Conservation (phyloP, 2,329 filamentous ascomycete species). For the Akanthomyces uredinophilus region DNA sequence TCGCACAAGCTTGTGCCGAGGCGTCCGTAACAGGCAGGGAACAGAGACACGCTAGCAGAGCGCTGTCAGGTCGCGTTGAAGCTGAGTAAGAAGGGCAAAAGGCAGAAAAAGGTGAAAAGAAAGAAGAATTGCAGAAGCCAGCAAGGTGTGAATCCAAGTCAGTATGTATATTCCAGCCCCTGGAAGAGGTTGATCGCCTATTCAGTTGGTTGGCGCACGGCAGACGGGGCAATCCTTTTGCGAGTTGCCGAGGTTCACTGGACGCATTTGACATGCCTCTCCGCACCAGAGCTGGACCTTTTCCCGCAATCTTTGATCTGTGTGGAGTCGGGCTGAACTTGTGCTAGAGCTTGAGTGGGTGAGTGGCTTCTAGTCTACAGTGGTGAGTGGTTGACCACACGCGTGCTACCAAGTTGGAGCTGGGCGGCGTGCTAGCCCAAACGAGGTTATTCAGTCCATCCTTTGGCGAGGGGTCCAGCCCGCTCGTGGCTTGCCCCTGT, state of each 20-base stretch:
- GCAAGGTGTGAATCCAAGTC: background rate
- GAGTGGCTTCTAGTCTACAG: too few relatives aligned
- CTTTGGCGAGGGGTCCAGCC: too few relatives aligned
- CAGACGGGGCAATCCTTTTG: background rate
- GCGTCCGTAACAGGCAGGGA: background rate
- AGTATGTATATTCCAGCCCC: background rate
- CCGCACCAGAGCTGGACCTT: too few relatives aligned
- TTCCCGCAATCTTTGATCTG: too few relatives aligned
- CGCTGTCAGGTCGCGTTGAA: background rate
- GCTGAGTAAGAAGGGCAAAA: background rate
- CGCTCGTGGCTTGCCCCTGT: too few relatives aligned
- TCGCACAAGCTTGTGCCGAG: conserved; percentile 2
- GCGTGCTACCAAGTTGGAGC: too few relatives aligned
- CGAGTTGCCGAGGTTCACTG: background rate
- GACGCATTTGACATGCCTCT: background rate
- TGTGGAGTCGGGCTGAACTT: too few relatives aligned
- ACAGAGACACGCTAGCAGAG: background rate
- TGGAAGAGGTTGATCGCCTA: background rate
- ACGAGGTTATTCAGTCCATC: too few relatives aligned
- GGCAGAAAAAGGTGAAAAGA: background rate
- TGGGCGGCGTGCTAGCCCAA: too few relatives aligned
- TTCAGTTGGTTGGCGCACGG: background rate
- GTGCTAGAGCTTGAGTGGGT: too few relatives aligned
- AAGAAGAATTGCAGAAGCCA: background rate
- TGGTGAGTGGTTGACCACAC: too few relatives aligned